These are phyloP conservation scores for Geotrichum aggregatum DNA, from an alignment of 1,139 yeast genomes.

Conservation along the genomic window DNA sequence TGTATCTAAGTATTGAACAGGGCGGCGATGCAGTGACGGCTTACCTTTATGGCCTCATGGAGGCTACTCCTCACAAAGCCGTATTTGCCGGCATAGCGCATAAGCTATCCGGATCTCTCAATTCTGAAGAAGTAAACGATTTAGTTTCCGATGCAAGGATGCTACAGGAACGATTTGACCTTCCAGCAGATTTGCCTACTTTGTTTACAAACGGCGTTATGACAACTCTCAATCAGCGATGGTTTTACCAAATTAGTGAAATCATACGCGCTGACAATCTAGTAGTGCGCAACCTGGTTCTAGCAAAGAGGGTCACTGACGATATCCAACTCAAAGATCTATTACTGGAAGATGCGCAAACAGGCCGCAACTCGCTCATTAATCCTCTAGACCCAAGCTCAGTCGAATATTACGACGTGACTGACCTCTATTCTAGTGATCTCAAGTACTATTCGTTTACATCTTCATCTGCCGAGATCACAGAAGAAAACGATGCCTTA, in stretches of 20 bases:
- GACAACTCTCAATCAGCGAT: conserved; percentile 39
- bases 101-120: conserved; percentile 18
- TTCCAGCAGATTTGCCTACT: conserved; percentile 41
- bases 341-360: conserved; percentile 24
- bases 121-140: conserved; percentile 21
- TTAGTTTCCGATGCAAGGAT: conserved; percentile 29
- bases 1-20: conserved; percentile 36
- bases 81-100: conserved; percentile 24
- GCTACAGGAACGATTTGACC: conserved; percentile 44
- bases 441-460: conserved; percentile 4
- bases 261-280: conserved; percentile 36
- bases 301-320: conserved; percentile 23
- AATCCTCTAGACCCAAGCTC: conserved; percentile 36
- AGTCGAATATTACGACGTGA: conserved; percentile 26
- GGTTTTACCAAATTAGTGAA: conserved; percentile 42
- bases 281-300: conserved; percentile 28
- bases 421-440: conserved; percentile 17
- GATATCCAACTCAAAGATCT: conserved; percentile 15
- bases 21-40: conserved; percentile 30
- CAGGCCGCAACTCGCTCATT: conserved; percentile 36
- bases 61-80: conserved; percentile 24
- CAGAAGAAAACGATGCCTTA: conserved; percentile 18
- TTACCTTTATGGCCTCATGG: conserved; percentile 31
- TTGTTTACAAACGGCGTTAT: conserved; percentile 74
- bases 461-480: conserved; percentile 1